Base-by-base conservation (phyloP, 495 filamentous ascomycete species). In the Clavariopsis aquatica region DNA sequence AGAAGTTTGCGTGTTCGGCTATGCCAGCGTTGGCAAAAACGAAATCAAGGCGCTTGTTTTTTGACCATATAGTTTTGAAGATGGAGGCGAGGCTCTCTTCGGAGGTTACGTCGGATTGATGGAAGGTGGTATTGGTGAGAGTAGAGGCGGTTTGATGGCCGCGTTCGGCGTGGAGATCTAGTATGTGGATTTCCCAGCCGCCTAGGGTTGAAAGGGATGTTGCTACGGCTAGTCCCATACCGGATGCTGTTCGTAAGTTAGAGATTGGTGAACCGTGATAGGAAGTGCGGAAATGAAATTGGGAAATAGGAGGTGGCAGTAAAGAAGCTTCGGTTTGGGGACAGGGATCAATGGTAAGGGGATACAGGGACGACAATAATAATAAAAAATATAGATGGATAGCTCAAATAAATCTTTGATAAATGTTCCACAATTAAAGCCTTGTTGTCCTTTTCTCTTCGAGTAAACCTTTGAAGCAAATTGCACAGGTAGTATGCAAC, bases 11-110 rank as follows among this genome's bases (percentile, higher is more conserved):
- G 38, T 70, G 64, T 41, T 73, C 71, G 20, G 69, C 69, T 28
- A 76, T 71, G 1, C 74, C 74, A 20, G 74, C 74, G 56, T 76
- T 76, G n/a, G 74, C 71, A 60, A 75, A 74, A 53, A 73, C 74
- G 57, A 75, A 73, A 59, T 76, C 69, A 19, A 76, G 66, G n/a
- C n/a, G n/a, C n/a, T 13, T 68, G 65, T 2, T 57, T 54, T n/a
- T 57, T 49, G 13, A 17, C 49, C 68, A 73, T 28, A 69, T 34
- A 8, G 57, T 55, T 19, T 72, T 43, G 57, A 75, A 75, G 28
- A 71, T 52, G 17, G 57, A 27, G 28, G 47, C 5, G 1, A 76
- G 65, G 27, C 59, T 58, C 10, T 19, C 7, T 65, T 74, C 72
- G 46, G 51, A 10, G 3, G 60, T 64, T 10, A 73, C 69, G 57